Evolutionary conservation across 2,329 filamentous ascomycete genomes (phyloP).

Genomic region (Colletotrichum acutatum): DNA sequence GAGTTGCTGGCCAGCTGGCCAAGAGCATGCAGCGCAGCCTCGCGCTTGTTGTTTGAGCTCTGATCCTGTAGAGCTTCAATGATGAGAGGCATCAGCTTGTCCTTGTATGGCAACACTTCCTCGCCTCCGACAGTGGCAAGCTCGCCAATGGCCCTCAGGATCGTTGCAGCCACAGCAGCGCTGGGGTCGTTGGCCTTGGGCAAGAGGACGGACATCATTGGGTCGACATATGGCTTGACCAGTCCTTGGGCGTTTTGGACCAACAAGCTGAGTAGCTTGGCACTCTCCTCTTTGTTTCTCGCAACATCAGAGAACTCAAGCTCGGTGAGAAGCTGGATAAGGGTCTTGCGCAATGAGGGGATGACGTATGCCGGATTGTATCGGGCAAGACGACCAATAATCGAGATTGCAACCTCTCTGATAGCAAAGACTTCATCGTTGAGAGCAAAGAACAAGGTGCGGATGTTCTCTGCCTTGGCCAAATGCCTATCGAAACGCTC

Average conservation of each 20-base stretch:
- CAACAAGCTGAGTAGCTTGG: constrained; percentile 89
- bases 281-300: constrained; percentile 95
- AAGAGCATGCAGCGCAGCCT: constrained; percentile 89
- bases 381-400: constrained; percentile 91
- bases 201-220: constrained; percentile 93
- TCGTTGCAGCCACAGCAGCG: constrained; percentile 90
- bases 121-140: constrained; percentile 93
- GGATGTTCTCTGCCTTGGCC: constrained; percentile 97
- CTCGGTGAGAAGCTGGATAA: constrained; percentile 96
- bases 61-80: constrained; percentile 94
- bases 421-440: constrained; percentile 96
- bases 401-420: constrained; percentile 92
- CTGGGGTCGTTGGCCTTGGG: constrained; percentile 90
- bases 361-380: constrained; percentile 98
- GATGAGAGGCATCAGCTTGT: constrained; percentile 93
- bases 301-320: constrained; percentile 96
- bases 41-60: constrained; percentile 88
- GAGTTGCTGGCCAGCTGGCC: constrained; percentile 95
- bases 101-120: constrained; percentile 92
- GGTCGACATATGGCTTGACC: constrained; percentile 96
- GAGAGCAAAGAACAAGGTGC: constrained; percentile 92
- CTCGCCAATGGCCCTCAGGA: constrained; percentile 94
- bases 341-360: constrained; percentile 90
- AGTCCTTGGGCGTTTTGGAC: constrained; percentile 93
- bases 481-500: constrained; percentile 95